Conservation (phyloP, 129 eudicot genomes). For the Scalesia atractyloides region DNA sequence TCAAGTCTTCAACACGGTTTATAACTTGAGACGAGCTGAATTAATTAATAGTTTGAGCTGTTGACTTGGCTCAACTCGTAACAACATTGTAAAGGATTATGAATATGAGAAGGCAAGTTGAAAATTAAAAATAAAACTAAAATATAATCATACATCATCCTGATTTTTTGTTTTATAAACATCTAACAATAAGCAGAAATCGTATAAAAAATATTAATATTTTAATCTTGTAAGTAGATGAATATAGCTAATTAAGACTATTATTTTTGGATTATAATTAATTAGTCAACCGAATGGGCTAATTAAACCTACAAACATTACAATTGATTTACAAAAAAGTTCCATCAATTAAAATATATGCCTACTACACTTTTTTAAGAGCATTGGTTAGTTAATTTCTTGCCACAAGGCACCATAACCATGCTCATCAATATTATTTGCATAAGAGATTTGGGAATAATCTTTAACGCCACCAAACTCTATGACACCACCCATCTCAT, state of each 20-base stretch:
- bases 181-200: too few species aligned
- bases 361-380: slow-evolving; percentile 16
- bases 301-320: slow-evolving; percentile 27
- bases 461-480: slow-evolving; percentile 40
- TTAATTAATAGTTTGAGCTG: too few species aligned
- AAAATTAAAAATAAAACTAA: too few species aligned
- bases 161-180: too few species aligned
- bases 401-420: slow-evolving; percentile 47
- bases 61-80: too few species aligned
- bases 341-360: slow-evolving; percentile 29
- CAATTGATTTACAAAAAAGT: slow-evolving; percentile 35
- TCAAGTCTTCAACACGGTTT: too few species aligned
- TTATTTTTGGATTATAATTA: not conserved
- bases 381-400: slow-evolving; percentile 29
- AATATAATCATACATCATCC: too few species aligned
- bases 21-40: too few species aligned
- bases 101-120: too few species aligned
- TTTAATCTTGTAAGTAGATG: too few species aligned
- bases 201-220: too few species aligned
- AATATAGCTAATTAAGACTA: not conserved
- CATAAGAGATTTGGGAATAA: slow-evolving; percentile 32
- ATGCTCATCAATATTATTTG: slow-evolving; percentile 41
- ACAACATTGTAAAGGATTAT: too few species aligned
- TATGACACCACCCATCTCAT: slow-evolving; percentile 29
- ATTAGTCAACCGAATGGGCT: slow-evolving; percentile 16